These are phyloP conservation scores for Penicillium sp. DNA, from an alignment of 2,329 filamentous ascomycete genomes.

Conservation along the genomic window DNA sequence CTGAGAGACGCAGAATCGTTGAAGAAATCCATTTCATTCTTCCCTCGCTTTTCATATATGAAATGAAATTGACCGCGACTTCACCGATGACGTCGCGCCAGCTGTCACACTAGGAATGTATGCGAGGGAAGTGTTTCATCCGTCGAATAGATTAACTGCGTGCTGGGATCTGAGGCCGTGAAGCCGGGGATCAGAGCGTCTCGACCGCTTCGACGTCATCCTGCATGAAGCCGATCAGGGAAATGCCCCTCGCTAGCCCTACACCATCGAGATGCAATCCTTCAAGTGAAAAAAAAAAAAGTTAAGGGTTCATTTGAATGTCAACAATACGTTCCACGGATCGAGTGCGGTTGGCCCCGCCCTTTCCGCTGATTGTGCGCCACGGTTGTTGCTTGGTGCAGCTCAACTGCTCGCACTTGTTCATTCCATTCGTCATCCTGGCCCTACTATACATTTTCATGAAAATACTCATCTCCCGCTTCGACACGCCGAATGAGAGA, in stretches of 20 bases:
- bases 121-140: not conserved
- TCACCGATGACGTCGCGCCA: constrained; percentile 3
- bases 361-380: not conserved
- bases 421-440: constrained; percentile 11
- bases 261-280: too few species aligned
- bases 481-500: too few species aligned
- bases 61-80: too few species aligned
- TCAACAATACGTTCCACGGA: constrained; percentile 12
- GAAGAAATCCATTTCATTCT: too few species aligned
- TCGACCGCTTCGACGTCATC: constrained; percentile 6
- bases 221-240: constrained; percentile 2
- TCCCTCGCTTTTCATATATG: not conserved
- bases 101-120: not conserved
- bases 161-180: too few species aligned
- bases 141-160: too few species aligned
- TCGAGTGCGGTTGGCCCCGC: constrained; percentile 12
- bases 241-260: not conserved
- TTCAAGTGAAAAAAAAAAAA: too few species aligned
- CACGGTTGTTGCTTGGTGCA: constrained; percentile 7
- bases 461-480: too few species aligned
- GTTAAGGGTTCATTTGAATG: too few species aligned
- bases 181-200: too few species aligned
- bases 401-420: constrained; percentile 9
- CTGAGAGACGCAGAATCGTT: constrained; percentile 6
- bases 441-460: constrained; percentile 15